Evolutionary conservation across 257 asterid species (phyloP), one percentile per base, ranked within the genome.

Genomic region (Penstemon barbatus): DNA sequence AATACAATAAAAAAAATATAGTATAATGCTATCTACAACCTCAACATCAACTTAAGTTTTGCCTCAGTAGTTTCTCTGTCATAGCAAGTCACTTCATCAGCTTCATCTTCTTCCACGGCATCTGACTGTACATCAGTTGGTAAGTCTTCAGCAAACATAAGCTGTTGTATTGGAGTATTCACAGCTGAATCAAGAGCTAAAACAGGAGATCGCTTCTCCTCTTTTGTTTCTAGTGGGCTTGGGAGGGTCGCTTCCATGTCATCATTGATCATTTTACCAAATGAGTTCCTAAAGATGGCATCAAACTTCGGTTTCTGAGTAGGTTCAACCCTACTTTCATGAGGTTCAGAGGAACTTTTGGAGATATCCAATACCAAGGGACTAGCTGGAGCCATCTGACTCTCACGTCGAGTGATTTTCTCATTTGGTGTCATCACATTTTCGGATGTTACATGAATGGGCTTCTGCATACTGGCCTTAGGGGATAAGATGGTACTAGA

Each of bases 51-150:
- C 83, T 82, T 93, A 61, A 93, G 90, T 79, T 82, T 94, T 71
- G 99, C 93, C 71, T 84, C 89, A 11, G 77, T 80, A 77, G 89
- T 86, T 83, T 94, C 97, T 70, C 74, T 67, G 66, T 85, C 86
- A 75, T 76, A 83, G 77, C 73, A 71, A 83, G 73, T 74, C 59
- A 57, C 78, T 66, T 75, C 90, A 78, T 87, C 82, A 66, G 71
- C 72, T 61, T 74, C 61, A 70, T 78, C 85, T 80, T 85, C 96
- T 71, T 71, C 84, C 57, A 66, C 41, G 49, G 59, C 12, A 66
- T 37, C 81, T 65, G 69, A 39, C 48, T 52, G 78, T 44, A 80
- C 86, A 68, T 82, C 95, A 77, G 79, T 85, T 65, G 69, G 86
- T 13, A 71, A 36, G 59, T 76, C 82, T 61, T 84, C 87, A 55